Evolutionary conservation across 208 protist genomes (phyloP).

Genomic region (Trypanosoma conorhini): DNA sequence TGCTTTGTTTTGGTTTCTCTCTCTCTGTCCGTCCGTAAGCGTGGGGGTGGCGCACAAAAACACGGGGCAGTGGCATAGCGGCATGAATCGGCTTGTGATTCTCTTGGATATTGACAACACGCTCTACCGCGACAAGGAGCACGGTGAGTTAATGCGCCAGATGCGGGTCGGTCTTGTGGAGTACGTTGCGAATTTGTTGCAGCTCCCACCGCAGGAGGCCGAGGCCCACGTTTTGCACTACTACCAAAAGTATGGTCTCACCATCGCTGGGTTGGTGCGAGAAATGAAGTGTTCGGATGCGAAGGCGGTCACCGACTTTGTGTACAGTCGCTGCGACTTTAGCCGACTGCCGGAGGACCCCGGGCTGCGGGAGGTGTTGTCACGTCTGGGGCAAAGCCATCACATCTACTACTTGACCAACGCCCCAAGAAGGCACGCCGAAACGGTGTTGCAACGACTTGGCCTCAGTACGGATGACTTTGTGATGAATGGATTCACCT

Average conservation of each 20-base stretch:
- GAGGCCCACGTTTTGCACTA: constrained; percentile 31
- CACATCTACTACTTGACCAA: constrained; percentile 83
- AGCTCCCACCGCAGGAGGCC: constrained; percentile 39
- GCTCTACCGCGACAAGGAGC: constrained; percentile 57
- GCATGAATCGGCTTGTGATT: constrained; percentile 35
- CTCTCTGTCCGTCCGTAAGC: not conserved
- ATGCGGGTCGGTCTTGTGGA: constrained; percentile 61
- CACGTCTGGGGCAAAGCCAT: constrained; percentile 36
- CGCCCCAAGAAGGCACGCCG: constrained; percentile 54
- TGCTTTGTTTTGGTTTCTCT: constrained; percentile 16
- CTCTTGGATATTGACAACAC: constrained; percentile 85
- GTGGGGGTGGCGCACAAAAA: not conserved
- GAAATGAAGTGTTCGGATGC: constrained; percentile 50
- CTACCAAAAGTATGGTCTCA: constrained; percentile 67
- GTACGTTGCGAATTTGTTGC: constrained; percentile 35
- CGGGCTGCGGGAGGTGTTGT: constrained; percentile 51
- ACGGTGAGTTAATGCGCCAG: constrained; percentile 41
- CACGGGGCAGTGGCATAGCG: not conserved
- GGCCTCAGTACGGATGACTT: constrained; percentile 51
- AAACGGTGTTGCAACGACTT: constrained; percentile 41
- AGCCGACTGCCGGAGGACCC: constrained; percentile 41
- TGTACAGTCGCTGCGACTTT: constrained; percentile 66
- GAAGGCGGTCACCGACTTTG: constrained; percentile 59
- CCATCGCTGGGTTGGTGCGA: constrained; percentile 55
- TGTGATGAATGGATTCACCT: constrained; percentile 61